Evolutionary conservation across 2,329 filamentous ascomycete species (phyloP), one percentile per base, ranked within the genome.

Genomic region (Fusarium sp.): DNA sequence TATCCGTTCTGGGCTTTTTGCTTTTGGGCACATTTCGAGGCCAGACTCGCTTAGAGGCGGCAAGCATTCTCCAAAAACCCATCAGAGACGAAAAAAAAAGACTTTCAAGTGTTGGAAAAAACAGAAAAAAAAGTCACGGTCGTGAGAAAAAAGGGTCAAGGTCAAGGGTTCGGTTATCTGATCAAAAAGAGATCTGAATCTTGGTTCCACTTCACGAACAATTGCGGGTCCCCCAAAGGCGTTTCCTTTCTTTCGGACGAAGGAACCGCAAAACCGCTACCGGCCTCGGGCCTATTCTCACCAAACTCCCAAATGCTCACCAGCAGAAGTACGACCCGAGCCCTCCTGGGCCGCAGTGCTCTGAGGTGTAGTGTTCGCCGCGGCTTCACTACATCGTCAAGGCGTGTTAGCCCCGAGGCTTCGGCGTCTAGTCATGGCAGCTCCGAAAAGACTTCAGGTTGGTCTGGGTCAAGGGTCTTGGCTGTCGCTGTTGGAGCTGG

Each of bases 401-500:
- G 62, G 35, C 49, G 71, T 22, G 36, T 57, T 49, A 62, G 57
- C 12, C 46, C 69, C 24, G 68, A 71, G 44, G 57, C 56, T 49
- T 62, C 61, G n/a, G 63, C 24, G 14, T 36, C 57, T 51, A 51
- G 59, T 38, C 61, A 61, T 42, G 55, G 64, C n/a, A 62, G 20
- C 27, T 36, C 70, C 10, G 58, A 40, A 22, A 56, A 68, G 38
- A 29, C 67, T 12, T 67, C 66, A 49, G 72, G 72, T 55, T 81
- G 79, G 79, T 77, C 78, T 9, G 72, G 82, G 6, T 74, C 78
- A 27, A 80, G 78, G 4, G 82, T 85, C 5, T 72, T 84, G 31
- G 81, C 79, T 17, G 76, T 85, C 29, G 84, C 84, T n/a, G 75
- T 78, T 6, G 81, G 78, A 2, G 82, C 85, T 17, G 83, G 83